Evolutionary conservation across 2,329 filamentous ascomycete genomes (phyloP).

Genomic region (Alternaria longipes): DNA sequence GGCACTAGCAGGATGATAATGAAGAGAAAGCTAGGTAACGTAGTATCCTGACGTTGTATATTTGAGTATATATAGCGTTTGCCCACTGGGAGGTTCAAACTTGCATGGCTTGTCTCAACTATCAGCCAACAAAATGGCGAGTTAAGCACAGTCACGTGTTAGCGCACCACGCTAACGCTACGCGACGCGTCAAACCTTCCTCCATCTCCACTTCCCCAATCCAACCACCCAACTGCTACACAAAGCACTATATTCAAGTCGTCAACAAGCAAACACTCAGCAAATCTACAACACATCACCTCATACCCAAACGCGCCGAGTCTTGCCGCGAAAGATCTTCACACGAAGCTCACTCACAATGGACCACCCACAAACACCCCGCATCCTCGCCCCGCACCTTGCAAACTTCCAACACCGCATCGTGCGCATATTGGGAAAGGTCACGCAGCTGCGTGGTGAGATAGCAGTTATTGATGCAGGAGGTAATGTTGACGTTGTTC

Average conservation of each 20-base stretch:
- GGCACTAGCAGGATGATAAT: neutral
- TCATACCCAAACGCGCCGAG: neutral
- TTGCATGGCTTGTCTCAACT: neutral
- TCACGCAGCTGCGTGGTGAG: conserved; percentile 82
- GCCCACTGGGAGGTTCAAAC: neutral
- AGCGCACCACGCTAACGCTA: conserved; percentile 15
- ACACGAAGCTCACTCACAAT: conserved; percentile 22
- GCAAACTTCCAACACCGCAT: conserved; percentile 74
- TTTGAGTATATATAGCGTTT: neutral
- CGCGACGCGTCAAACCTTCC: conserved; percentile 20
- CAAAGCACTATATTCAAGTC: neutral
- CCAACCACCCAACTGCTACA: neutral
- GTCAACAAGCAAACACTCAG: neutral
- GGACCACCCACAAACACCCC: conserved; percentile 68
- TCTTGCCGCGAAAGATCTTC: neutral
- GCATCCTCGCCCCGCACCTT: conserved; percentile 82
- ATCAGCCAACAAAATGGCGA: neutral
- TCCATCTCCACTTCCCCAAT: neutral
- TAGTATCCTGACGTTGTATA: neutral
- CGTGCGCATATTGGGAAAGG: conserved; percentile 86
- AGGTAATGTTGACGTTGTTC: conserved; percentile 75
- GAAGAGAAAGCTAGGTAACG: neutral
- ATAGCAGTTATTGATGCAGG: conserved; percentile 80
- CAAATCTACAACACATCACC: neutral
- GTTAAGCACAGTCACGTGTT: conserved; percentile 15